Evolutionary conservation across 495 filamentous ascomycete genomes (phyloP).

Genomic region (Annulohypoxylon maeteangense): DNA sequence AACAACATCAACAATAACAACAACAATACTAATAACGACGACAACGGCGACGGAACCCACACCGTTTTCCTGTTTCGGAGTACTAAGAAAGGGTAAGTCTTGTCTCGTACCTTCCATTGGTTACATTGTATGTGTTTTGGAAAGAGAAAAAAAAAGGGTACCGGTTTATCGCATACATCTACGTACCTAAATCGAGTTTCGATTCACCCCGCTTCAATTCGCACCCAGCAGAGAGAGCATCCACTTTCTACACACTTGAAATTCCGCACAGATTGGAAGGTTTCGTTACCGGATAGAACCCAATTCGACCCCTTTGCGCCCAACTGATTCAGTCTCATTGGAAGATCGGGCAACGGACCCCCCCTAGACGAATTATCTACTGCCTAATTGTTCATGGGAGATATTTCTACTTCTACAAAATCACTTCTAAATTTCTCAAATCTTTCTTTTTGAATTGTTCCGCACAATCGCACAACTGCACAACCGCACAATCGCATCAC

Average conservation of each 20-base stretch:
- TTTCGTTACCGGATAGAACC: conserved; percentile 20
- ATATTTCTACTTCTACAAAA: conserved; percentile 15
- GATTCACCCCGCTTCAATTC: conserved; percentile 37
- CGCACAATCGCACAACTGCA: conserved; percentile 11
- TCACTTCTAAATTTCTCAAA: conserved; percentile 24
- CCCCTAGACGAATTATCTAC: conserved; percentile 26
- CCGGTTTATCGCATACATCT: background rate
- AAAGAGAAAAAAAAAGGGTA: background rate
- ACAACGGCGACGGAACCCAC: background rate
- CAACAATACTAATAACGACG: background rate
- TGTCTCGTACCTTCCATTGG: conserved; percentile 16
- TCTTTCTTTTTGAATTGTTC: conserved; percentile 17
- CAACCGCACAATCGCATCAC: conserved; percentile 3
- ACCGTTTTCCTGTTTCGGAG: background rate
- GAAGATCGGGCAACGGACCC: conserved; percentile 31
- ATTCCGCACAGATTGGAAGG: conserved; percentile 21
- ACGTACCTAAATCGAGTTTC: conserved; percentile 9
- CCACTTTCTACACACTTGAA: conserved; percentile 11
- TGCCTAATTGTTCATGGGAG: conserved; percentile 22
- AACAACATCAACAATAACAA: background rate
- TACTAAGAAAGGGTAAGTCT: conserved; percentile 22
- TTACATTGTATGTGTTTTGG: background rate
- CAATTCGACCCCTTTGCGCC: conserved; percentile 45
- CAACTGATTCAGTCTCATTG: conserved; percentile 44
- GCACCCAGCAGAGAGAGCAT: conserved; percentile 14